These are phyloP conservation scores for Porphyrellus cyaneotinctus DNA, from an alignment of 768 basidiomycete genomes.

Conservation along the genomic window DNA sequence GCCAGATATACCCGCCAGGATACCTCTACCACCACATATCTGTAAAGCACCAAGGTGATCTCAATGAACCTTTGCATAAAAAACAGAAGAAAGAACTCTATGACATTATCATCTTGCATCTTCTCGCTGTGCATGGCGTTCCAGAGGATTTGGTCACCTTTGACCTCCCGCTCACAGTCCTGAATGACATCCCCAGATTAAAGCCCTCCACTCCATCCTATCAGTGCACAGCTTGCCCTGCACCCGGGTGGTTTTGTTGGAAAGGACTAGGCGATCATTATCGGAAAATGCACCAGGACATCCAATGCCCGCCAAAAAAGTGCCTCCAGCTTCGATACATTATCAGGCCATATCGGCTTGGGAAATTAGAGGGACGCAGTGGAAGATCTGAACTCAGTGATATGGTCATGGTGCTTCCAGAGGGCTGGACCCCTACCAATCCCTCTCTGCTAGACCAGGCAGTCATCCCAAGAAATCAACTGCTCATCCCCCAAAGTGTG, in stretches of 20 bases:
- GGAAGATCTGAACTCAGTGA: not conserved
- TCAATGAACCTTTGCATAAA: not conserved
- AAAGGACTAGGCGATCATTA: not conserved
- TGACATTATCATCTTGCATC: not conserved
- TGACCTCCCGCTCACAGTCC: not conserved
- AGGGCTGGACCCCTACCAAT: not conserved
- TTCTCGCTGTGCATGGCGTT: not conserved
- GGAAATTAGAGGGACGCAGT: not conserved
- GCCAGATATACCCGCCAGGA: not conserved
- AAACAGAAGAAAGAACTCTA: not conserved
- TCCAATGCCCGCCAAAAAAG: not conserved
- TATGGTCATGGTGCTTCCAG: not conserved
- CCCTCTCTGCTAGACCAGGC: not conserved
- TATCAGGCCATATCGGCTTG: not conserved
- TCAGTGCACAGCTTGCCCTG: not conserved
- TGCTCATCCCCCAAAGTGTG: not conserved
- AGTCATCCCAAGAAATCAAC: too few species aligned
- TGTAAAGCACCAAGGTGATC: not conserved
- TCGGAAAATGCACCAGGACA: not conserved
- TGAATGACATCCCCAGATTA: not conserved
- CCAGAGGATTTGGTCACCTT: not conserved
- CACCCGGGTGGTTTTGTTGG: not conserved
- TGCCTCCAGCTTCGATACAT: not conserved
- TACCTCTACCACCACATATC: not conserved
- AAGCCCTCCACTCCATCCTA: not conserved